Conservation (phyloP, 345 rosid species). For the Bruguiera sexangula region DNA sequence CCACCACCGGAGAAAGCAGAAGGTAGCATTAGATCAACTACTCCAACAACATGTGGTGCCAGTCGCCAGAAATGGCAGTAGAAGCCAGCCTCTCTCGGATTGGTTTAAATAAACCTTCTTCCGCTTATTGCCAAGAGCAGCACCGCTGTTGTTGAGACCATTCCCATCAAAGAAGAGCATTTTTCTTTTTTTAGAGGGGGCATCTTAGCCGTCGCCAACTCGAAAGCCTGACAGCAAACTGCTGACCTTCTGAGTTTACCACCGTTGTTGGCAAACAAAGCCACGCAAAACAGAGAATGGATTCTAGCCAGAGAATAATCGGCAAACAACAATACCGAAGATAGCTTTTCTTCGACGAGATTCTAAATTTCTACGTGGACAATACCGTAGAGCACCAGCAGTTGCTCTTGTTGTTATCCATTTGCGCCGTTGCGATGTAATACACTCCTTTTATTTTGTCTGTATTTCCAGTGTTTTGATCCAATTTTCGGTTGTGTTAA, state of each 20-base stretch:
- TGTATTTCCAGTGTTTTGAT: slow-evolving; percentile 33
- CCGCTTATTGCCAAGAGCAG: slow-evolving; percentile 15
- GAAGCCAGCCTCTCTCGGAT: slow-evolving; percentile 23
- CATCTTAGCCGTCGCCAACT: slow-evolving; percentile 43
- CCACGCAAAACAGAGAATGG: background rate
- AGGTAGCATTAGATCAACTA: slow-evolving; percentile 14
- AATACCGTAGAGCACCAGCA: slow-evolving; percentile 2
- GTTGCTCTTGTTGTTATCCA: slow-evolving; percentile 16
- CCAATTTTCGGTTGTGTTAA: slow-evolving; percentile 20
- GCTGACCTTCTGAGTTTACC: too few species aligned
- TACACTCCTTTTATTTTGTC: slow-evolving; percentile 26
- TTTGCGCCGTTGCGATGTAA: background rate
- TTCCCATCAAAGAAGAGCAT: slow-evolving; percentile 15
- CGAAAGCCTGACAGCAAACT: slow-evolving; percentile 17
- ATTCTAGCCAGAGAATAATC: too few species aligned
- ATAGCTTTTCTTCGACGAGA: background rate
- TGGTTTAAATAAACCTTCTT: slow-evolving; percentile 16
- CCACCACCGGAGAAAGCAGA: slow-evolving; percentile 23
- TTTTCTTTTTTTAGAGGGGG: slow-evolving; percentile 8
- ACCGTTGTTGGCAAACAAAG: background rate
- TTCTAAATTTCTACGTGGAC: background rate
- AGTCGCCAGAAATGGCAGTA: slow-evolving; percentile 14
- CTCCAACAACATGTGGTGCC: background rate
- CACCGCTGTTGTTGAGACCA: slow-evolving; percentile 15
- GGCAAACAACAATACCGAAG: too few species aligned